phyloP scores from a whole-genome alignment of 2,329 filamentous ascomycete genomes.

The Claviceps maximensis region DNA sequence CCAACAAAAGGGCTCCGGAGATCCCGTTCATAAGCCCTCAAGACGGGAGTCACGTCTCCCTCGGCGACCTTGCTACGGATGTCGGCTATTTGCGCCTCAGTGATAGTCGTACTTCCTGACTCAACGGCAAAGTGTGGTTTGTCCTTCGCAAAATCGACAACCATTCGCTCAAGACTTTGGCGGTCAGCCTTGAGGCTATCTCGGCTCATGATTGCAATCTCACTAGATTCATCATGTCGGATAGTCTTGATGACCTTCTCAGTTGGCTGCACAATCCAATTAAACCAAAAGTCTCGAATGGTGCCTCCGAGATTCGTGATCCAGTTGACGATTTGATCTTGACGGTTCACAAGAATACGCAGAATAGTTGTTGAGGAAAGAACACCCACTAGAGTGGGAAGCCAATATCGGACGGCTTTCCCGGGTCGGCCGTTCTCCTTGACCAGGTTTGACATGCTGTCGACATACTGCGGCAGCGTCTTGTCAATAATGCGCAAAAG shows the following conservation, averaged over 20 bases:
- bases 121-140: slow-evolving; percentile 52
- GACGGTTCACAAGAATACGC: slow-evolving; percentile 59
- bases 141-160: slow-evolving; percentile 85
- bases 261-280: slow-evolving; percentile 85
- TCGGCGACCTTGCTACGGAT: slow-evolving; percentile 73
- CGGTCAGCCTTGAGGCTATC: slow-evolving; percentile 82
- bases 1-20: slow-evolving; percentile 70
- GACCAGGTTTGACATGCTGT: slow-evolving; percentile 41
- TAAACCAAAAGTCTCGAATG: slow-evolving; percentile 79
- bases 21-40: slow-evolving; percentile 84
- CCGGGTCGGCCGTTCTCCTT: slow-evolving; percentile 62
- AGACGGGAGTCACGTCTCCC: slow-evolving; percentile 83
- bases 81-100: slow-evolving; percentile 55
- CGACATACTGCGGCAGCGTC: slow-evolving; percentile 54
- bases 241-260: slow-evolving; percentile 82
- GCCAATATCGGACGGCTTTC: slow-evolving; percentile 71
- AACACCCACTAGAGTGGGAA: slow-evolving; percentile 57
- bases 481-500: slow-evolving; percentile 55
- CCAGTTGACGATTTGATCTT: slow-evolving; percentile 69
- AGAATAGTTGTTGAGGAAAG: slow-evolving; percentile 82
- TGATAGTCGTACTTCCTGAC: slow-evolving; percentile 32
- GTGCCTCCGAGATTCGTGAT: slow-evolving; percentile 67
- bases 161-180: slow-evolving; percentile 91
- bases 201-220: slow-evolving; percentile 93
- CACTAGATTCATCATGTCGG: slow-evolving; percentile 79